phyloP scores from a whole-genome alignment of 768 basidiomycete species.

The Russula abietina region DNA sequence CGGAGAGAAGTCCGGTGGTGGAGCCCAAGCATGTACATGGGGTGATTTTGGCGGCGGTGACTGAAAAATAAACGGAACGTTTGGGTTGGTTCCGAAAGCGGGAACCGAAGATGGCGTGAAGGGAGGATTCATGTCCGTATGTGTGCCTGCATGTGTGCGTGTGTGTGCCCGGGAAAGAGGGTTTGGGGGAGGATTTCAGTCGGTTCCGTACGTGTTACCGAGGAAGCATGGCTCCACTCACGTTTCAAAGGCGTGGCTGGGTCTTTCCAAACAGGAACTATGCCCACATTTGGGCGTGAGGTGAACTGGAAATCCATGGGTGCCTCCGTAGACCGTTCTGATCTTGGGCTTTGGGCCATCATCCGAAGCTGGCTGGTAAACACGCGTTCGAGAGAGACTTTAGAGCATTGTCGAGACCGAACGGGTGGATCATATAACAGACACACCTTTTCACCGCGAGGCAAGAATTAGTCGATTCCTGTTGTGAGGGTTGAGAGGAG shows the following conservation, averaged over 20 bases:
- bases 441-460: slow-evolving; percentile 10
- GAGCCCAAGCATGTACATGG: slow-evolving; percentile 55
- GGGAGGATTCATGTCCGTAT: slow-evolving; percentile 40
- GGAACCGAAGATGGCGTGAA: slow-evolving; percentile 35
- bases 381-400: slow-evolving; percentile 7
- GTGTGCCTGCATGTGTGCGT: slow-evolving; percentile 33
- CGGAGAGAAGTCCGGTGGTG: slow-evolving; percentile 55
- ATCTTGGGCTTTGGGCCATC: slow-evolving; percentile 15
- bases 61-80: slow-evolving; percentile 70
- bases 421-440: background rate
- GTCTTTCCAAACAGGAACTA: slow-evolving; percentile 59
- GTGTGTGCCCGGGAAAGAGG: slow-evolving; percentile 11
- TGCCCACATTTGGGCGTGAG: slow-evolving; percentile 46
- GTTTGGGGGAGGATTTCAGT: slow-evolving; percentile 34
- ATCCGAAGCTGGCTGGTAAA: slow-evolving; percentile 1
- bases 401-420: slow-evolving; percentile 1
- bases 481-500: background rate
- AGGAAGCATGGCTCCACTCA: slow-evolving; percentile 36
- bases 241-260: slow-evolving; percentile 61
- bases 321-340: slow-evolving; percentile 61
- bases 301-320: slow-evolving; percentile 92
- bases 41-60: slow-evolving; percentile 42
- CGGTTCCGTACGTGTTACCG: slow-evolving; percentile 23
- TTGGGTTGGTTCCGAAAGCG: slow-evolving; percentile 57
- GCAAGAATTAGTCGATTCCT: background rate